phyloP scores from a whole-genome alignment of 106 monocot species.

The Dendrobium officinale region DNA sequence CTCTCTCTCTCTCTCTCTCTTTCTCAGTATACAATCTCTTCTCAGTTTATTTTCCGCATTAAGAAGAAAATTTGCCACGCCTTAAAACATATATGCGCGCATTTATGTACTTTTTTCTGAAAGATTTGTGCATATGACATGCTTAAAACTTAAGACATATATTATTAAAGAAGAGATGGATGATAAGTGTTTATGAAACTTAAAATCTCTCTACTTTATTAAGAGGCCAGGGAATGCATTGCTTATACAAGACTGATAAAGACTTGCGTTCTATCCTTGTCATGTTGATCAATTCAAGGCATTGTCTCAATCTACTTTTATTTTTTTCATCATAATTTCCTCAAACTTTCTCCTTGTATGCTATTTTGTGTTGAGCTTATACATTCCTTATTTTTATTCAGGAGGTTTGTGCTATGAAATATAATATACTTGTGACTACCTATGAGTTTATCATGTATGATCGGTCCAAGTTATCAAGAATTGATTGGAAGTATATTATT shows the following conservation, averaged over 20 bases:
- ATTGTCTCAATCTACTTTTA: neutral
- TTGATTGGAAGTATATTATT: slow-evolving; percentile 98
- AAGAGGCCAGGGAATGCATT: neutral
- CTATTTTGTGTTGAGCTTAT: neutral
- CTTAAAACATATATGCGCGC: neutral
- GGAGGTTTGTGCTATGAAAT: slow-evolving; percentile 88
- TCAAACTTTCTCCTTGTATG: neutral
- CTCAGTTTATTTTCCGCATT: neutral
- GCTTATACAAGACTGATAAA: neutral
- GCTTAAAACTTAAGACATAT: neutral
- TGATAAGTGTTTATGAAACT: neutral
- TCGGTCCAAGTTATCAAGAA: slow-evolving; percentile 85
- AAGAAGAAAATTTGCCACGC: neutral
- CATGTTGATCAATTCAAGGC: neutral
- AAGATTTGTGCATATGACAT: neutral
- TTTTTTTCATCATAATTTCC: neutral
- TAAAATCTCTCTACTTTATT: neutral
- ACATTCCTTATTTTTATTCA: slow-evolving; percentile 13
- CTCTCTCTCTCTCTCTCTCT: neutral
- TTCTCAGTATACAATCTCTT: neutral
- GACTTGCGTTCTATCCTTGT: neutral
- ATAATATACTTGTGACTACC: slow-evolving; percentile 94
- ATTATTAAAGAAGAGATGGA: neutral
- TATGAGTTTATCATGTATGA: slow-evolving; percentile 99
- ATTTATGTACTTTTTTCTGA: neutral